Percentiles rank a stretch among this genome's conserved stretches.
These are phyloP conservation scores for Eleusine indica DNA, from an alignment of 176 grass and related monocot genomes.

Conservation along the genomic window DNA sequence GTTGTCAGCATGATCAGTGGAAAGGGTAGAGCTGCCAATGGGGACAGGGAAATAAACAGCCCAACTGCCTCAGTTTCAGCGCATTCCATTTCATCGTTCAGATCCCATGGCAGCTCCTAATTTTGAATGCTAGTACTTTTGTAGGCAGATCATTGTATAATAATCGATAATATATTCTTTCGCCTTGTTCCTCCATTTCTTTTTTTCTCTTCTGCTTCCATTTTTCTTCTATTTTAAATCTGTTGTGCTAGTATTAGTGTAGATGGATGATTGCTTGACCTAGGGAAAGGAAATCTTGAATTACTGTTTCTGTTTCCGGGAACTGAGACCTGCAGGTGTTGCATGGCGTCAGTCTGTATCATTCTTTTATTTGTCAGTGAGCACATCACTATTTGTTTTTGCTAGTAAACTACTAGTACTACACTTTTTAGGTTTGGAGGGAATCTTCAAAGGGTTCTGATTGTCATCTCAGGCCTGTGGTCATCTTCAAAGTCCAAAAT, in stretches of 20 bases:
- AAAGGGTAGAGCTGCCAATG: conserved; percentile 63
- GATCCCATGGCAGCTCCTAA: conserved; percentile 66
- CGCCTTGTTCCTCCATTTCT: not conserved
- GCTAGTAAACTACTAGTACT: too few species aligned
- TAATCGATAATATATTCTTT: conserved; percentile 47
- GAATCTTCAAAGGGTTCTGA: too few species aligned
- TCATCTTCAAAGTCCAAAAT: too few species aligned
- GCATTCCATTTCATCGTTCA: conserved; percentile 81
- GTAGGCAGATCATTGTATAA: conserved; percentile 64
- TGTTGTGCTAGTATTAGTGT: conserved; percentile 39
- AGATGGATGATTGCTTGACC: conserved; percentile 45
- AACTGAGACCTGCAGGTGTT: not conserved
- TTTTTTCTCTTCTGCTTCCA: not conserved
- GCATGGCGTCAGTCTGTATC: conserved; percentile 5
- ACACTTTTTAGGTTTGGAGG: too few species aligned
- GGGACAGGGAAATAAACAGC: conserved; percentile 77
- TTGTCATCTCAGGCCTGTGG: too few species aligned
- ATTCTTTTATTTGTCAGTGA: conserved; percentile 38
- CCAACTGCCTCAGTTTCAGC: conserved; percentile 91
- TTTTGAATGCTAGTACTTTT: conserved; percentile 43
- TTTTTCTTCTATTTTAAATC: conserved; percentile 28
- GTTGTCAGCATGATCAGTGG: conserved; percentile 73
- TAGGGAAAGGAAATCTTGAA: conserved; percentile 37
- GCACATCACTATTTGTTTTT: conserved; percentile 1
- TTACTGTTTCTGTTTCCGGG: conserved; percentile 20